These are phyloP conservation scores for Nakazawaea pomicola DNA, from an alignment of 805 yeast genomes.

Conservation along the genomic window DNA sequence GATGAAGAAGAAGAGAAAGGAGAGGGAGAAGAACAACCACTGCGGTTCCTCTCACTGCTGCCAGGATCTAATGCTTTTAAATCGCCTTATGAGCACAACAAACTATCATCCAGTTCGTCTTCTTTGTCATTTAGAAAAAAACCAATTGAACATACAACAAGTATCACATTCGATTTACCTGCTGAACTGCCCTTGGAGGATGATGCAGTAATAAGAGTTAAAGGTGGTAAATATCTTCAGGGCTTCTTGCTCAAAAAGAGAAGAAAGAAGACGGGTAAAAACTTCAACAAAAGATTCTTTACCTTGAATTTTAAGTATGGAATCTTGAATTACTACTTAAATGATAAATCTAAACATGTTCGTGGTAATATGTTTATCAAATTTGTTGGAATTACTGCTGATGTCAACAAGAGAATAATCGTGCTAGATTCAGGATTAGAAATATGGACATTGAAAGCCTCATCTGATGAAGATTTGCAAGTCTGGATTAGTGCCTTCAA, in stretches of 20 bases:
- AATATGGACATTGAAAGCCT: slow-evolving; percentile 81
- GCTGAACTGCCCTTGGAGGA: slow-evolving; percentile 17
- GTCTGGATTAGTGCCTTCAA: slow-evolving; percentile 83
- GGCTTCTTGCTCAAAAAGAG: slow-evolving; percentile 70
- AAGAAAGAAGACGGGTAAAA: slow-evolving; percentile 79
- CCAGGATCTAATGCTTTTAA: too few relatives aligned
- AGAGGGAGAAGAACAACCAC: too few relatives aligned
- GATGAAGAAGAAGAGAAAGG: too few relatives aligned
- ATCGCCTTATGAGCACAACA: not conserved
- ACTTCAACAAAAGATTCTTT: slow-evolving; percentile 81
- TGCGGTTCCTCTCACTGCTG: too few relatives aligned
- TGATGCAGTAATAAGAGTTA: slow-evolving; percentile 32
- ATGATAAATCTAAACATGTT: slow-evolving; percentile 63
- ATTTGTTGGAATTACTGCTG: slow-evolving; percentile 78
- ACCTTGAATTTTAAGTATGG: slow-evolving; percentile 78
- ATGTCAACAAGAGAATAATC: slow-evolving; percentile 59
- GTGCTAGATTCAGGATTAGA: slow-evolving; percentile 93
- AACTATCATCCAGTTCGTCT: slow-evolving; percentile 9
- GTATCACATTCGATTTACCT: slow-evolving; percentile 24
- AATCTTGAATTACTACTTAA: slow-evolving; percentile 73
- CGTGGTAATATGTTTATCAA: slow-evolving; percentile 91
- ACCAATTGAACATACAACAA: slow-evolving; percentile 11
- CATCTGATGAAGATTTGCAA: slow-evolving; percentile 58
- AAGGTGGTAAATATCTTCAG: slow-evolving; percentile 69
- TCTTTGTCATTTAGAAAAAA: not conserved